phyloP scores from a whole-genome alignment of 768 basidiomycete species.

The Suillus sp. region DNA sequence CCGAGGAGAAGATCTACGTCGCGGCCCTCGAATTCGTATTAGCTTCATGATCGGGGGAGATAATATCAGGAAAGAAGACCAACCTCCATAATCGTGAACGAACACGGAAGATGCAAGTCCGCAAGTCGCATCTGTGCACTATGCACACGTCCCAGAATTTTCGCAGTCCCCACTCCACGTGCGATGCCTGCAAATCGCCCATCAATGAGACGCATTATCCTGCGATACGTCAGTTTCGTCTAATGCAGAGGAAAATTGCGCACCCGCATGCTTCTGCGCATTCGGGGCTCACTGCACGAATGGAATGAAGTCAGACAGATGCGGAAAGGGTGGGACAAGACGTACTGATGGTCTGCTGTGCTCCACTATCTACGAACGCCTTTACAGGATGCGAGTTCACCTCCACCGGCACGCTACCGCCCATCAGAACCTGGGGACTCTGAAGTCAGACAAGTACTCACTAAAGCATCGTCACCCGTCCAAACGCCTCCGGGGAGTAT shows the following conservation, averaged over 20 bases:
- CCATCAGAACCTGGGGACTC: conserved; percentile 7
- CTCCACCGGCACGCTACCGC: conserved; percentile 78
- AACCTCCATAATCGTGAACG: conserved; percentile 95
- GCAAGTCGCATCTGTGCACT: conserved; percentile 88
- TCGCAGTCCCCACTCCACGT: conserved; percentile 90
- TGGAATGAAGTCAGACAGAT: conserved; percentile 11
- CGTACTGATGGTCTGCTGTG: conserved; percentile 95
- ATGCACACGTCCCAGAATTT: conserved; percentile 93
- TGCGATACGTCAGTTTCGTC: conserved; percentile 30
- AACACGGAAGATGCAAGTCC: conserved; percentile 83
- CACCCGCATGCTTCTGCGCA: conserved; percentile 91
- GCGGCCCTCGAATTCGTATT: conserved; percentile 57
- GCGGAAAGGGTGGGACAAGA: conserved; percentile 10
- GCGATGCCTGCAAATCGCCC: conserved; percentile 87
- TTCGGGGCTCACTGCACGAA: conserved; percentile 77
- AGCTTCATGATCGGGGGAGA: background rate
- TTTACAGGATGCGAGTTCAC: conserved; percentile 90
- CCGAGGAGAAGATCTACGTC: conserved; percentile 96
- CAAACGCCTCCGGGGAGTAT: conserved; percentile 91
- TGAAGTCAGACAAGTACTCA: conserved; percentile 41
- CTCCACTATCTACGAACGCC: conserved; percentile 98
- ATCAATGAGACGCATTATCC: conserved; percentile 93
- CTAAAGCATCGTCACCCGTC: conserved; percentile 96
- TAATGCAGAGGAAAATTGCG: conserved; percentile 28
- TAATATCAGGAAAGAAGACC: conserved; percentile 17